Conservation (phyloP, 2,329 filamentous ascomycete species). For the Biscogniauxia marginata region DNA sequence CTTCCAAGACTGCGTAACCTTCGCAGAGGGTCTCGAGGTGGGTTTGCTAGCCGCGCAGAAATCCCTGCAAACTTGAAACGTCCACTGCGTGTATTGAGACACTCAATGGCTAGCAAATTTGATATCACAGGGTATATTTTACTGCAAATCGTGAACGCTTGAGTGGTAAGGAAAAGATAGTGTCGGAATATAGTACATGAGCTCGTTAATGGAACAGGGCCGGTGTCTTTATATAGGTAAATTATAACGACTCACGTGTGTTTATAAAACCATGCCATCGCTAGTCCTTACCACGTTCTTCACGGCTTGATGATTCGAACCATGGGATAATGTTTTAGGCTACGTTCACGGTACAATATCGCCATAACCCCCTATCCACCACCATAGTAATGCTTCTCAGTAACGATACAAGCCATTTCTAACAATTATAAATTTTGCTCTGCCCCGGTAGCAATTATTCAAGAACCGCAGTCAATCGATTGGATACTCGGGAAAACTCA, state of each 20-base stretch:
- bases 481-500: too few species aligned
- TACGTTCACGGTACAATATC: too few species aligned
- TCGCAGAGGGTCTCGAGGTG: slow-evolving; percentile 44
- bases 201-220: background rate
- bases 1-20: slow-evolving; percentile 63
- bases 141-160: background rate
- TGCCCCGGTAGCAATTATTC: too few species aligned
- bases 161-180: background rate
- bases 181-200: background rate
- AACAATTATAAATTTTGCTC: too few species aligned
- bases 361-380: too few species aligned
- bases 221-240: background rate
- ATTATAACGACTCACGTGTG: background rate
- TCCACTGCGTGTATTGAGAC: background rate
- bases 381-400: too few species aligned
- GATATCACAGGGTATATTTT: background rate
- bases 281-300: too few species aligned
- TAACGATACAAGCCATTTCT: too few species aligned
- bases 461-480: too few species aligned
- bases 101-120: background rate
- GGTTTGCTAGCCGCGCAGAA: slow-evolving; percentile 25
- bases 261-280: background rate
- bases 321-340: too few species aligned
- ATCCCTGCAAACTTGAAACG: background rate
- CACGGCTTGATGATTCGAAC: too few species aligned